Conservation (phyloP, 2,329 filamentous ascomycete genomes). For the Ophiocordyceps sinensis region DNA sequence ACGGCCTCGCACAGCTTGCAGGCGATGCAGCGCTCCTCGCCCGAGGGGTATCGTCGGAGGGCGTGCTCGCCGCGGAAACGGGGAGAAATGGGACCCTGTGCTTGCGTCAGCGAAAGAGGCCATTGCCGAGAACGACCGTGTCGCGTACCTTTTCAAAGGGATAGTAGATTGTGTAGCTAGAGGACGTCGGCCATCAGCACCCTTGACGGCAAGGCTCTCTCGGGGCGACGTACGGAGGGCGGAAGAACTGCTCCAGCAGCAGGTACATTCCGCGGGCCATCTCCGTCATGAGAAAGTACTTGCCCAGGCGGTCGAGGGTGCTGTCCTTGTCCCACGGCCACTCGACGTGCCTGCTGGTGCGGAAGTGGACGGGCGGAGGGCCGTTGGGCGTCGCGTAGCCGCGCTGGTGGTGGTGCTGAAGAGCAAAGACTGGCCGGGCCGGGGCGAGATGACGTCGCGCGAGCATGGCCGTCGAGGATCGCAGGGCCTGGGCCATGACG, state of each 20-base stretch:
- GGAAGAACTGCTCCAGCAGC: constrained; percentile 93
- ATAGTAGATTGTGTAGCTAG: constrained; percentile 93
- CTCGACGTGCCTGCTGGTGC: constrained; percentile 54
- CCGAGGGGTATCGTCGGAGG: constrained; percentile 86
- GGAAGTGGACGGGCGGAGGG: constrained; percentile 67
- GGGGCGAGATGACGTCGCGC: constrained; percentile 19
- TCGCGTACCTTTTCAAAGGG: constrained; percentile 76
- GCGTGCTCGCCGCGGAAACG: constrained; percentile 98
- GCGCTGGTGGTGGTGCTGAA: constrained; percentile 8
- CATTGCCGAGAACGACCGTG: background rate
- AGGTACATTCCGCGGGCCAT: constrained; percentile 98
- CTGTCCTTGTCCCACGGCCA: constrained; percentile 73
- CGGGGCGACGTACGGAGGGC: constrained; percentile 69
- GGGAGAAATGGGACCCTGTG: constrained; percentile 82
- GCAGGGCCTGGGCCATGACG: constrained; percentile 19
- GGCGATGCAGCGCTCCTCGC: constrained; percentile 97
- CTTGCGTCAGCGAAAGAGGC: constrained; percentile 5
- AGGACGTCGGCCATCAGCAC: background rate
- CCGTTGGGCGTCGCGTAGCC: constrained; percentile 58
- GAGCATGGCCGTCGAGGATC: constrained; percentile 17
- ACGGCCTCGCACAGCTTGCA: constrained; percentile 98
- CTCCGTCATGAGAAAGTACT: constrained; percentile 91
- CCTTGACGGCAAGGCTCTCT: background rate
- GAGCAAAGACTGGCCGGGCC: constrained; percentile 6
- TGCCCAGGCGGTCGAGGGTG: constrained; percentile 69